Evolutionary conservation across 768 basidiomycete genomes (phyloP).

Genomic region (Podaxis sp.): DNA sequence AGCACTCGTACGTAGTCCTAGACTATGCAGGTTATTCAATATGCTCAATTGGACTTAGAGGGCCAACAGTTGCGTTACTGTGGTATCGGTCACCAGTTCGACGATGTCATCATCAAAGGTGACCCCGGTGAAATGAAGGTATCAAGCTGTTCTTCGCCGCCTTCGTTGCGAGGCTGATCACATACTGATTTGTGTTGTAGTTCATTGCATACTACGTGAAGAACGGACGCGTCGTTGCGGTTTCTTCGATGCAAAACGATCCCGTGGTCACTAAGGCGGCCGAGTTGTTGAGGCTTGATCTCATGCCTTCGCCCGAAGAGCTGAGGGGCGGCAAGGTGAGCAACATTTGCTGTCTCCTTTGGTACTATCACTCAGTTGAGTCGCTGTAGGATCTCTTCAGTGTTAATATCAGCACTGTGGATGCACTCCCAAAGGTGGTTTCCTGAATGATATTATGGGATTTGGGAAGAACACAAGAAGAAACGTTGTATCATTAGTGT

Average conservation of each 20-base stretch:
- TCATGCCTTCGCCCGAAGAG: conserved; percentile 79
- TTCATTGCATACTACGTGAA: conserved; percentile 82
- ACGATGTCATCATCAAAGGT: conserved; percentile 79
- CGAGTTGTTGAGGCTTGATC: conserved; percentile 71
- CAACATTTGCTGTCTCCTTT: background rate
- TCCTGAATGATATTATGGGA: background rate
- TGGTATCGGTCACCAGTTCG: conserved; percentile 67
- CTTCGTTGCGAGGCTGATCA: background rate
- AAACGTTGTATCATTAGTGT: conserved; percentile 5
- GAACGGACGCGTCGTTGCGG: conserved; percentile 60
- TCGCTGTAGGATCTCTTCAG: conserved; percentile 35
- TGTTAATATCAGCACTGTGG: conserved; percentile 37
- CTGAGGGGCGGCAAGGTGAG: conserved; percentile 72
- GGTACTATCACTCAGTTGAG: background rate
- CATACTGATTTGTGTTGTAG: conserved; percentile 29
- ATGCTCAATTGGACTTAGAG: conserved; percentile 39
- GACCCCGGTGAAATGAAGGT: conserved; percentile 78
- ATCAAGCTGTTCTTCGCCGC: background rate
- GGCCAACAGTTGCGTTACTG: conserved; percentile 87
- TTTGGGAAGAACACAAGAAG: background rate
- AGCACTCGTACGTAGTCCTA: conserved; percentile 64
- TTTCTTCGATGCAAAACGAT: conserved; percentile 80
- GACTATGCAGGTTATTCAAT: background rate
- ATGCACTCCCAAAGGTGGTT: conserved; percentile 25
- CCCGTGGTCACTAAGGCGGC: conserved; percentile 77